Conservation (phyloP, 371 early-diverging fungal species). For the Coemansia linderi region DNA sequence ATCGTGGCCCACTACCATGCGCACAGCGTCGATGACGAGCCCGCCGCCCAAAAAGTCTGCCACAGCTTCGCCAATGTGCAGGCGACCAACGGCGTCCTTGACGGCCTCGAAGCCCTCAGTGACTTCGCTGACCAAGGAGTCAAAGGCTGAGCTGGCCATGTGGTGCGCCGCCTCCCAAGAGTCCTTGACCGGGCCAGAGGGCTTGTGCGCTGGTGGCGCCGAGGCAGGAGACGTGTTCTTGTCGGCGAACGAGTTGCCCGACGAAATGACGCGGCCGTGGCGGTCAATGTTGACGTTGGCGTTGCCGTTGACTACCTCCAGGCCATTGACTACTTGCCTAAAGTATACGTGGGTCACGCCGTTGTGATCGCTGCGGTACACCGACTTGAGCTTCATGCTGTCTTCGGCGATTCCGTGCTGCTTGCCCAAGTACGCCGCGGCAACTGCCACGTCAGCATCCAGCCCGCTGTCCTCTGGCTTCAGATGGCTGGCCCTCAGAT, state of each 20-base stretch:
- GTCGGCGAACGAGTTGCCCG: constrained; percentile 68
- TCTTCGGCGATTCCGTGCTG: constrained; percentile 17
- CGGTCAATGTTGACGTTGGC: constrained; percentile 79
- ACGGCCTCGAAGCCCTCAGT: constrained; percentile 27
- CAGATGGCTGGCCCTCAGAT: constrained; percentile 20
- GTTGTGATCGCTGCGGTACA: constrained; percentile 17
- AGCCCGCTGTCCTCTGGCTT: neutral
- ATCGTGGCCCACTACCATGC: neutral
- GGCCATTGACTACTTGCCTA: constrained; percentile 70
- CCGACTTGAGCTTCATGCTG: constrained; percentile 22
- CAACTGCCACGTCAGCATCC: constrained; percentile 12
- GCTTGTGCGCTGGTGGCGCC: neutral
- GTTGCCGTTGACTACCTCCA: constrained; percentile 76
- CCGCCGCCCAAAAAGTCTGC: constrained; percentile 8
- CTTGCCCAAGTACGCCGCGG: constrained; percentile 7
- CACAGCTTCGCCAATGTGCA: constrained; percentile 28
- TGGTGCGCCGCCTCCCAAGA: constrained; percentile 34
- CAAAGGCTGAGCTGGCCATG: constrained; percentile 51
- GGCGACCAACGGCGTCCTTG: constrained; percentile 25
- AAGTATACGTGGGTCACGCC: constrained; percentile 79
- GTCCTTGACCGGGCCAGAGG: constrained; percentile 16
- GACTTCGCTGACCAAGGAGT: constrained; percentile 28
- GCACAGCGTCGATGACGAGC: constrained; percentile 21
- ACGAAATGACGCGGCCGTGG: constrained; percentile 68
- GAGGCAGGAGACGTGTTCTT: neutral